phyloP scores from a whole-genome alignment of 495 filamentous ascomycete genomes.

The Penicillium canescens region DNA sequence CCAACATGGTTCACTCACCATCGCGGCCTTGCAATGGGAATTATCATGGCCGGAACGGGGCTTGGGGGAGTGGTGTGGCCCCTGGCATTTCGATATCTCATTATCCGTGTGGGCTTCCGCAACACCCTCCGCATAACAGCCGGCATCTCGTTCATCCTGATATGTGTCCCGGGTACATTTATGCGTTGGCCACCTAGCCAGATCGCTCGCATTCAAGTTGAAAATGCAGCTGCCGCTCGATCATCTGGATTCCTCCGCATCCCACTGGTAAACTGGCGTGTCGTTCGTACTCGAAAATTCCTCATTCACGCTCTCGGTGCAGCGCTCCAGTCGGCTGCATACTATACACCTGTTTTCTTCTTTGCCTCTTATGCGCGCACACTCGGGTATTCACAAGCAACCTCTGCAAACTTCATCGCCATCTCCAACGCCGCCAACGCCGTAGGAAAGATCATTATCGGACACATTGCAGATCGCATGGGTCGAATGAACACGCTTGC shows the following conservation, averaged over 20 bases:
- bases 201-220: conserved; percentile 22
- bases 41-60: conserved; percentile 36
- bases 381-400: conserved; percentile 37
- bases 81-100: conserved; percentile 28
- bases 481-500: conserved; percentile 42
- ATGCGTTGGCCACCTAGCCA: conserved; percentile 34
- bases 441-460: conserved; percentile 25
- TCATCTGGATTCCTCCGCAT: conserved; percentile 14
- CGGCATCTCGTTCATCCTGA: conserved; percentile 29
- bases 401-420: conserved; percentile 35
- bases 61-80: conserved; percentile 39
- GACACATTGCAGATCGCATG: conserved; percentile 48
- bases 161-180: conserved; percentile 18
- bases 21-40: conserved; percentile 41
- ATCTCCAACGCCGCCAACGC: conserved; percentile 34
- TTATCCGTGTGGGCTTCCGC: conserved; percentile 34
- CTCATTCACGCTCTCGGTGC: conserved; percentile 30
- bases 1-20: conserved; percentile 35
- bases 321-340: conserved; percentile 39
- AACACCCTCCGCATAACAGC: conserved; percentile 41
- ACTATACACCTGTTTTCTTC: conserved; percentile 42
- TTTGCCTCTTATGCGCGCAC: conserved; percentile 37
- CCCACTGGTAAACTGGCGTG: conserved; percentile 31
- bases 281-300: conserved; percentile 35
- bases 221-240: conserved; percentile 14